These are phyloP conservation scores for Chloris gayana DNA, from an alignment of 176 grass and related monocot genomes.

Conservation along the genomic window DNA sequence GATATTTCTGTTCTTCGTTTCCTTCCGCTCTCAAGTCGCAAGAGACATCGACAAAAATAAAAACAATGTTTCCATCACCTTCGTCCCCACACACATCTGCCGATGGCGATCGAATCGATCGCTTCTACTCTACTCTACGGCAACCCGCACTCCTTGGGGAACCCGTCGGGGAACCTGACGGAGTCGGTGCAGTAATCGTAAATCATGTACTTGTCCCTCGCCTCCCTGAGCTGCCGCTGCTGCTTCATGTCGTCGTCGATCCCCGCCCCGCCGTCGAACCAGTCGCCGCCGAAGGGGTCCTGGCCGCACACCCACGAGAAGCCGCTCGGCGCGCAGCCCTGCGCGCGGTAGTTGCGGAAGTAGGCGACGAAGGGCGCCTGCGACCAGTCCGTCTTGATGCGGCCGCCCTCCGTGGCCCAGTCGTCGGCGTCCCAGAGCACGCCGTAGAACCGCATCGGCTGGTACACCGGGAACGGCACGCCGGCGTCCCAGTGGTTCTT, in stretches of 20 bases:
- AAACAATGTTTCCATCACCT: conserved; percentile 23
- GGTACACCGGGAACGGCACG: conserved; percentile 48
- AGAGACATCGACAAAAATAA: conserved; percentile 9
- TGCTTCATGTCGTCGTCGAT: conserved; percentile 24
- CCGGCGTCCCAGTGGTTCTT: conserved; percentile 50
- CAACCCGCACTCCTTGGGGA: conserved; percentile 45
- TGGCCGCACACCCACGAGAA: conserved; percentile 40
- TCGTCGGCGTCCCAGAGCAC: conserved; percentile 53
- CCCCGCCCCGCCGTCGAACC: conserved; percentile 26
- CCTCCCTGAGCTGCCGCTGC: conserved; percentile 42
- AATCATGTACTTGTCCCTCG: conserved; percentile 45
- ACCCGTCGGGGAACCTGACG: conserved; percentile 48
- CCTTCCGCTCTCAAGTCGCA: neutral
- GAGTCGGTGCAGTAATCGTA: conserved; percentile 55
- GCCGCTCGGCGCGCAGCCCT: conserved; percentile 24
- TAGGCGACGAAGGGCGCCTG: conserved; percentile 55
- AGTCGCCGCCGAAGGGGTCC: conserved; percentile 8
- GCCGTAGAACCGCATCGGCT: conserved; percentile 50
- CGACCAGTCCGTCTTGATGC: conserved; percentile 59
- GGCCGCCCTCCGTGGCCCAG: conserved; percentile 53
- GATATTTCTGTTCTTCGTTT: no score
- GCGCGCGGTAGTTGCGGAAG: conserved; percentile 45
- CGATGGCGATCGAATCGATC: neutral
- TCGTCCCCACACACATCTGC: neutral
- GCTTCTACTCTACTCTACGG: conserved; percentile 19